A percentile compares a stretch with the other conserved stretches of the same genome.
These are phyloP conservation scores for Aspergillus tubingensis DNA, from an alignment of 2,329 filamentous ascomycete species.

Conservation along the genomic window DNA sequence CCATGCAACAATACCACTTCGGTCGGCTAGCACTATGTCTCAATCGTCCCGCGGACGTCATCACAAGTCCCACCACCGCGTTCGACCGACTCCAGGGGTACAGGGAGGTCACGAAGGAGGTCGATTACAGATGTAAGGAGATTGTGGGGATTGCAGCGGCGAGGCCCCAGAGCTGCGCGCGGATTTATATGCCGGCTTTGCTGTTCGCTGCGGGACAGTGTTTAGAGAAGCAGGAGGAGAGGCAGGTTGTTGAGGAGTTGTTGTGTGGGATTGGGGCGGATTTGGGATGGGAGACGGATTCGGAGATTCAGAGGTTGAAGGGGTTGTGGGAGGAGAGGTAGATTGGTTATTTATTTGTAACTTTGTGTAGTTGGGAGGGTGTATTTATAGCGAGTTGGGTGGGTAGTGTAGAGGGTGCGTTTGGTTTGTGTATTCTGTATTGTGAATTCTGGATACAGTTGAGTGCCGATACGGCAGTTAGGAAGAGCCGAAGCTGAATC, in stretches of 20 bases:
- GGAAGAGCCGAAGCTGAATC: too few relatives aligned
- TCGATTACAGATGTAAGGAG: slow-evolving; percentile 58
- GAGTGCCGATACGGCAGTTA: too few relatives aligned
- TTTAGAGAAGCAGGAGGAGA: slow-evolving; percentile 54
- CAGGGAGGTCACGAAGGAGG: slow-evolving; percentile 57
- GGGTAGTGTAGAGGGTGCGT: background rate
- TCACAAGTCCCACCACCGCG: slow-evolving; percentile 54
- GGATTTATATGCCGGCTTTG: slow-evolving; percentile 61
- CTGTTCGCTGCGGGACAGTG: slow-evolving; percentile 63
- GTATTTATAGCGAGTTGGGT: background rate
- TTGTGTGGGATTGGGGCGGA: slow-evolving; percentile 62
- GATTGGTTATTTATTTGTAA: background rate
- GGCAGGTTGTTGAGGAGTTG: slow-evolving; percentile 56
- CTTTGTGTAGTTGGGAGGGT: background rate
- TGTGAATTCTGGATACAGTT: too few relatives aligned
- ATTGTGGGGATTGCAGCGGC: slow-evolving; percentile 61
- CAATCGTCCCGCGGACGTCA: slow-evolving; percentile 60
- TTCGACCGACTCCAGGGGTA: slow-evolving; percentile 59
- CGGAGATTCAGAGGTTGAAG: slow-evolving; percentile 54
- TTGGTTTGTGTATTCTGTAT: background rate
- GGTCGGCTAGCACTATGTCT: slow-evolving; percentile 62
- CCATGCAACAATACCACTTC: slow-evolving; percentile 68
- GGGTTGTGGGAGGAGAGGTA: slow-evolving; percentile 30
- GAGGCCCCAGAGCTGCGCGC: slow-evolving; percentile 56
- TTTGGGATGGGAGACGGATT: slow-evolving; percentile 61